These are phyloP conservation scores for Striga asiatica DNA, from an alignment of 257 asterid genomes.

Conservation along the genomic window DNA sequence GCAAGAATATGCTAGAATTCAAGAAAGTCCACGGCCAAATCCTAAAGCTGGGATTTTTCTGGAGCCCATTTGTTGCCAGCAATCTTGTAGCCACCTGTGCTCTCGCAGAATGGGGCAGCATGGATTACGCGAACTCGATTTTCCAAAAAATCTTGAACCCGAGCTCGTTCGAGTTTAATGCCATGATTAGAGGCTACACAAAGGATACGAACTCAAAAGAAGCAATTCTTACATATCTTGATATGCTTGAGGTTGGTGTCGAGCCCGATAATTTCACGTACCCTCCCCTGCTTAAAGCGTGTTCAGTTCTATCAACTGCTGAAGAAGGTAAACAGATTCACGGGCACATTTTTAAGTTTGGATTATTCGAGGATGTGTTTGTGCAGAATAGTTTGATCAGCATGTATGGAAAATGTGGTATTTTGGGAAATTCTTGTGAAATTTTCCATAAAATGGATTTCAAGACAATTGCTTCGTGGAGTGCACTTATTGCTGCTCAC, in stretches of 20 bases:
- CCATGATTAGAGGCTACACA: slow-evolving; percentile 51
- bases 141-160: slow-evolving; percentile 45
- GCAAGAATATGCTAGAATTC: slow-evolving; percentile 41
- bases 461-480: slow-evolving; percentile 77
- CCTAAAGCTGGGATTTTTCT: slow-evolving; percentile 53
- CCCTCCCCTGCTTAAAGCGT: slow-evolving; percentile 55
- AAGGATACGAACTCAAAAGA: slow-evolving; percentile 35
- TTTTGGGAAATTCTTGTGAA: slow-evolving; percentile 20
- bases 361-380: slow-evolving; percentile 46
- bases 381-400: slow-evolving; percentile 66
- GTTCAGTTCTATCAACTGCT: slow-evolving; percentile 26
- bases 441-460: slow-evolving; percentile 44
- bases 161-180: slow-evolving; percentile 51
- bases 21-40: slow-evolving; percentile 58
- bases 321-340: slow-evolving; percentile 58
- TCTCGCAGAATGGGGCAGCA: slow-evolving; percentile 73
- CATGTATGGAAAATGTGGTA: slow-evolving; percentile 68
- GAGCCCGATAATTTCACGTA: slow-evolving; percentile 57
- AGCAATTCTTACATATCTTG: slow-evolving; percentile 35
- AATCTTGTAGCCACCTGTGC: slow-evolving; percentile 71
- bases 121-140: slow-evolving; percentile 73
- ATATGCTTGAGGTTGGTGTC: slow-evolving; percentile 51
- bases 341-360: slow-evolving; percentile 52
- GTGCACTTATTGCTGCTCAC: slow-evolving; percentile 61
- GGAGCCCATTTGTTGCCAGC: slow-evolving; percentile 52